phyloP scores from a whole-genome alignment of 148 eudicot species.

The Linanthus parryae region DNA sequence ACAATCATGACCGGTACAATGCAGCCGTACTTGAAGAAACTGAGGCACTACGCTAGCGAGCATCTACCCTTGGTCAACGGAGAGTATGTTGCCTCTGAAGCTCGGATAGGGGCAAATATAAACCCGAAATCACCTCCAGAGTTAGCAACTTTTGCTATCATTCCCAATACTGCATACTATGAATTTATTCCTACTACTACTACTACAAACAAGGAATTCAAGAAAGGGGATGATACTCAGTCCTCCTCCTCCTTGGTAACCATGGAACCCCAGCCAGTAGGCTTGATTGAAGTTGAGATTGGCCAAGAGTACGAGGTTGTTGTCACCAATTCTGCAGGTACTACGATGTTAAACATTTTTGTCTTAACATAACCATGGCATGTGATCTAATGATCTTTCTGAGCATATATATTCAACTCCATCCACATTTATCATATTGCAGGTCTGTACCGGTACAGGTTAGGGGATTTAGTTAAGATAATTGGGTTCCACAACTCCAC shows the following conservation, averaged over 20 bases:
- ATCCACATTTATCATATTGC: not conserved
- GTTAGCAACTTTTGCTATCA: conserved; percentile 55
- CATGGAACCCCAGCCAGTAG: no score
- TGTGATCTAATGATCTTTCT: not conserved
- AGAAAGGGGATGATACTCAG: conserved; percentile 21
- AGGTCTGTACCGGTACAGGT: not conserved
- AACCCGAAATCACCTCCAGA: conserved; percentile 66
- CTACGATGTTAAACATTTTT: not conserved
- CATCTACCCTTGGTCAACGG: conserved; percentile 54
- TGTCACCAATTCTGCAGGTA: conserved; percentile 72
- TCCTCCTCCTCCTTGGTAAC: no score
- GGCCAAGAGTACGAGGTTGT: conserved; percentile 78
- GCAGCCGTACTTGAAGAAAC: conserved; percentile 66
- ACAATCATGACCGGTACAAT: conserved; percentile 82
- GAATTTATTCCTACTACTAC: conserved; percentile 59
- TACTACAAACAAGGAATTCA: conserved; percentile 3
- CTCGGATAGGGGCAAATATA: conserved; percentile 78
- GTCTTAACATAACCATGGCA: not conserved
- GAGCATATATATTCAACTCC: not conserved
- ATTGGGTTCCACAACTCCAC: not conserved
- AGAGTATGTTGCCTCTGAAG: conserved; percentile 84
- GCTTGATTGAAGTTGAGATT: conserved; percentile 57
- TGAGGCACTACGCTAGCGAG: conserved; percentile 70
- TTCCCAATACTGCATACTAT: conserved; percentile 64
- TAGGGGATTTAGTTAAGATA: not conserved